Base-by-base conservation (phyloP, 306 rosid genomes). In the Trichosanthes cucumerina region DNA sequence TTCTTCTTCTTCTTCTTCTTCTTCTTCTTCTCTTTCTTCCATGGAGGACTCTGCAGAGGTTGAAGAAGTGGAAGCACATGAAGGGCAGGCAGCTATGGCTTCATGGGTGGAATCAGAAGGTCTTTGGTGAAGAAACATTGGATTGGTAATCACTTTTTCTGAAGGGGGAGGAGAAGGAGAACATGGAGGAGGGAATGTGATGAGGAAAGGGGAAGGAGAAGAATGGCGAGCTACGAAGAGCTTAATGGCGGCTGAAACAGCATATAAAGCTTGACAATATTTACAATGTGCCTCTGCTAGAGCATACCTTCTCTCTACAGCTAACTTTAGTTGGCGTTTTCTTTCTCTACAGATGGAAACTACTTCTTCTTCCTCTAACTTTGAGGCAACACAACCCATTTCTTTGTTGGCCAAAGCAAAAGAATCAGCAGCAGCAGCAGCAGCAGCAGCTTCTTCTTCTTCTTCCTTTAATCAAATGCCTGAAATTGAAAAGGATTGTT, bases 301-400 rank as follows among this genome's bases (percentile, higher is more conserved):
- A 78, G 81, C 92, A 78, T 85, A 80, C 75, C 99, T 92, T 87
- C 86, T 91, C 83, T 92, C 98, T 72, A 95, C 92, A 3, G 97
- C 98, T 33, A 86, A 58, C 82, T 92, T 95, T 54, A 95, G 82
- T 62, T 83, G 89, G 4, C 86, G 87, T 33, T 91, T 95, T 85
- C 99, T 92, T 88, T 92, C 97, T 86, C 87, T 87, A 76, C 99
- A 95, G 13, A 95, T 91, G 33, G 89, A 77, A 3, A 95, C 93
- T 0, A 90, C 97, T 82, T 85, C 92, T 57, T 92, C 97, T 28
- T 91, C 99, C 93, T 89, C 98, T 73, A 95, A 95, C 87, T 91
- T 95, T 23, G 99, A 95, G 39, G 97, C 92, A 49, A 90, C 96
- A 86, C 99, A 92, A 0, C 99, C 97, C 97, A 91, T 95, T 58